phyloP scores from a whole-genome alignment of 2,329 filamentous ascomycete species.

The Ophiostoma sp. region DNA sequence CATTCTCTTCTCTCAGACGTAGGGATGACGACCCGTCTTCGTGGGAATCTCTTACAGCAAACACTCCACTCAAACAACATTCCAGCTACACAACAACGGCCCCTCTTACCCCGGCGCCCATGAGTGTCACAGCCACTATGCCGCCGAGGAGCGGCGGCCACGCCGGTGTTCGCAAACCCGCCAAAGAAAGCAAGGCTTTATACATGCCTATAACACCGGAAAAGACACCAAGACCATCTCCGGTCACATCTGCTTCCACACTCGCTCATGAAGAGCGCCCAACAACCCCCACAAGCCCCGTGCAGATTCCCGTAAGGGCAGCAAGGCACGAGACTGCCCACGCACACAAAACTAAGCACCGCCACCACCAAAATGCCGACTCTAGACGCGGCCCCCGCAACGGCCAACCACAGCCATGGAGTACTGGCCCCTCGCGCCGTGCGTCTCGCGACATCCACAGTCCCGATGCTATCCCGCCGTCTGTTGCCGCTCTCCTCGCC shows the following conservation, averaged over 20 bases:
- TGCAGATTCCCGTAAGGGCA: constrained; percentile 48
- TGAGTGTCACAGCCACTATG: constrained; percentile 7
- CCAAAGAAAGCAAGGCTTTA: neutral
- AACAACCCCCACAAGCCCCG: constrained; percentile 44
- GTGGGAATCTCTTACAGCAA: constrained; percentile 6
- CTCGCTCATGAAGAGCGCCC: constrained; percentile 30
- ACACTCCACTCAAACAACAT: neutral
- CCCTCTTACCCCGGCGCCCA: neutral
- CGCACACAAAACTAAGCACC: constrained; percentile 29
- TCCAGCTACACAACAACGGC: neutral
- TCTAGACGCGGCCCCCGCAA: constrained; percentile 20
- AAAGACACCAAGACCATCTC: constrained; percentile 9
- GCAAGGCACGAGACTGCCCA: constrained; percentile 36
- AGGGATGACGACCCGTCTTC: constrained; percentile 5
- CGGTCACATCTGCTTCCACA: constrained; percentile 25
- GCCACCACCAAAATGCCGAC: constrained; percentile 10
- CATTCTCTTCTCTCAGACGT: neutral
- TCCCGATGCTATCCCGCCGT: constrained; percentile 52
- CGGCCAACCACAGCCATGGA: constrained; percentile 9
- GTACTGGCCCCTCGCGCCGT: neutral
- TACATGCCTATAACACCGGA: neutral
- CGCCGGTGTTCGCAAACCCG: neutral
- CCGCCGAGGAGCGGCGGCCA: neutral
- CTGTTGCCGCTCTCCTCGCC: constrained; percentile 56
- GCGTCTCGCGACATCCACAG: constrained; percentile 40